A percentile compares a stretch with the other conserved stretches of the same genome.
Evolutionary conservation across 148 eudicot genomes (phyloP).

Genomic region (Cornus florida): DNA sequence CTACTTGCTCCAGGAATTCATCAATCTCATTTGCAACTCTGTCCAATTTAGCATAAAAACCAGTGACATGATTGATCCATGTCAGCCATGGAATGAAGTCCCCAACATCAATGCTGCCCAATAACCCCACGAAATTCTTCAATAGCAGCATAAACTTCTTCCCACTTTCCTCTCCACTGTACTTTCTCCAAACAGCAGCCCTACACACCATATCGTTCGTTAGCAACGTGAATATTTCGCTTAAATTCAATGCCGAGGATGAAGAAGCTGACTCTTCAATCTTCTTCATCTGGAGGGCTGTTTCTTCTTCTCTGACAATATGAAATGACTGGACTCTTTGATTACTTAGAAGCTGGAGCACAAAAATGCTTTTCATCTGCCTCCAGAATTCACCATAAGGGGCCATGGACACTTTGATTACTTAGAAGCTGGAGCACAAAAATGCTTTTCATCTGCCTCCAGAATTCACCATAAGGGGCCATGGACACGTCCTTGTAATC

Average conservation of each 20-base stretch:
- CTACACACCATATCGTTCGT: conserved; percentile 59
- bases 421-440: conserved; percentile 46
- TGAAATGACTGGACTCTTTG: conserved; percentile 49
- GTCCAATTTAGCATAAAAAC: conserved; percentile 47
- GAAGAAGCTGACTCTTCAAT: conserved; percentile 18
- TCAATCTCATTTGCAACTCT: conserved; percentile 47
- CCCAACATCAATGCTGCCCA: conserved; percentile 39
- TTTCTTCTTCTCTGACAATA: conserved; percentile 41
- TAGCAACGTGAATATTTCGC: conserved; percentile 31
- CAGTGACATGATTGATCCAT: conserved; percentile 56
- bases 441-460: conserved; percentile 52
- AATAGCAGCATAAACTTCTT: conserved; percentile 31
- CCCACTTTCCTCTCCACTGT: conserved; percentile 45
- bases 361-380: conserved; percentile 42
- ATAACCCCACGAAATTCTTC: conserved; percentile 33
- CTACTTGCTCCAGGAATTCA: conserved; percentile 47
- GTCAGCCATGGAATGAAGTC: conserved; percentile 54
- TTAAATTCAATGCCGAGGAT: conserved; percentile 40
- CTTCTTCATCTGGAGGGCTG: conserved; percentile 32
- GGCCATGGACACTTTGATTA: conserved; percentile 33
- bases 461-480: conserved; percentile 51
- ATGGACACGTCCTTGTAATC: conserved; percentile 30
- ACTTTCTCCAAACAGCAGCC: conserved; percentile 67
- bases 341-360: conserved; percentile 46
- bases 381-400: conserved; percentile 62